phyloP scores from a whole-genome alignment of 306 rosid genomes.

The Hippophae rhamnoides region DNA sequence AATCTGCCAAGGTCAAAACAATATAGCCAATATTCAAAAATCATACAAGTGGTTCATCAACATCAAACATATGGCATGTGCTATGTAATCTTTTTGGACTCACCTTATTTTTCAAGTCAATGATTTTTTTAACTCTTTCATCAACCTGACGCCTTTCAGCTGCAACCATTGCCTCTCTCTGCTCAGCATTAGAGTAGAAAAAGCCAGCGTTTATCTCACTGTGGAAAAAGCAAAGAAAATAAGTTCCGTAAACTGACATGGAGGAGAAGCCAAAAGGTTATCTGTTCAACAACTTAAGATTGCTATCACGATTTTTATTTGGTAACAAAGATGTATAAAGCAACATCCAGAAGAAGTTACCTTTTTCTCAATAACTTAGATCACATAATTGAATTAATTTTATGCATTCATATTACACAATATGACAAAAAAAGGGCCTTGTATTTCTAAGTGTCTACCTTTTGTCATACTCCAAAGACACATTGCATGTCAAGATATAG shows the following conservation, averaged over 20 bases:
- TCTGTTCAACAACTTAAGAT: no score
- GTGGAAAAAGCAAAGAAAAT: constrained; percentile 17
- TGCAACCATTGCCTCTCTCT: constrained; percentile 89
- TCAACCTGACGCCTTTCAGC: constrained; percentile 97
- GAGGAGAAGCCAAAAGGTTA: no score
- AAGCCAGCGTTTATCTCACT: constrained; percentile 96
- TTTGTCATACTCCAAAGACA: constrained; percentile 87
- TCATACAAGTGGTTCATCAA: neutral
- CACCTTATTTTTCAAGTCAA: constrained; percentile 82
- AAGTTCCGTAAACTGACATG: no score
- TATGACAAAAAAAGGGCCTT: neutral
- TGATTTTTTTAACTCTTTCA: constrained; percentile 71
- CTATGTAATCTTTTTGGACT: no score
- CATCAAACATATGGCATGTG: neutral
- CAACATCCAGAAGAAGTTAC: no score
- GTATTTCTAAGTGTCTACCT: constrained; percentile 39
- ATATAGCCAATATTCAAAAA: neutral
- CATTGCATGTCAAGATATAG: constrained; percentile 73
- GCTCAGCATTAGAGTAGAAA: constrained; percentile 97
- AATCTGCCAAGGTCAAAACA: constrained; percentile 42
- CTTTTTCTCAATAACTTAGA: no score
- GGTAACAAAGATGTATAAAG: no score
- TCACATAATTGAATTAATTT: no score
- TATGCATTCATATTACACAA: no score
- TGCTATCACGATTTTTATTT: no score